A percentile compares a stretch with the other conserved stretches of the same genome.
Evolutionary conservation across 805 yeast genomes (phyloP).

Genomic region (Candida ficus): DNA sequence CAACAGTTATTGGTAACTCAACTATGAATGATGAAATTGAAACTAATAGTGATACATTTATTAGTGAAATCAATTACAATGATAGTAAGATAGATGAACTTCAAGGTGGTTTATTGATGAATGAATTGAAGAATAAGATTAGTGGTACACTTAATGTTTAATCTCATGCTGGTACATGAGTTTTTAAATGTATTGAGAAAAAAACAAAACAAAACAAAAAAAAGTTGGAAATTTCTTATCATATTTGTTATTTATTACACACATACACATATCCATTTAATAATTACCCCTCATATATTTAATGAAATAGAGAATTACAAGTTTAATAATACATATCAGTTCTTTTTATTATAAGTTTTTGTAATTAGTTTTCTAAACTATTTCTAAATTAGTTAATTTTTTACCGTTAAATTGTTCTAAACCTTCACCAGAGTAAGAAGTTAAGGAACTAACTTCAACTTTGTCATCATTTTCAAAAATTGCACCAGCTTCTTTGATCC

Average conservation of each 20-base stretch:
- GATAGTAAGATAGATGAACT: constrained; percentile 8
- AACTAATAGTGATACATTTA: not conserved
- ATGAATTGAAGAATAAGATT: constrained; percentile 15
- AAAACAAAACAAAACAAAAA: no score
- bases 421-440: constrained; percentile 76
- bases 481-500: constrained; percentile 77
- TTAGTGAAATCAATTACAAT: constrained; percentile 10
- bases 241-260: no score
- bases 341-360: no score
- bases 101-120: constrained; percentile 13
- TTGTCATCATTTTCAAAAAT: constrained; percentile 37
- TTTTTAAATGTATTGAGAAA: not conserved
- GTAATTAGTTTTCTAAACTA: constrained; percentile 15
- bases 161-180: constrained; percentile 8
- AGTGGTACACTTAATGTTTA: not conserved
- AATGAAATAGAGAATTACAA: no score
- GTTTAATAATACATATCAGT: no score
- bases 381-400: constrained; percentile 25
- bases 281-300: no score
- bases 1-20: constrained; percentile 1
- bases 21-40: not conserved
- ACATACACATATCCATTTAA: no score
- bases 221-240: no score
- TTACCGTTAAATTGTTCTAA: constrained; percentile 51
- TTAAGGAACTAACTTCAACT: constrained; percentile 73